Evolutionary conservation across 108 stramenopile genomes (phyloP), one percentile per base, ranked within the genome.

Genomic region (Conticribra weissflogii): DNA sequence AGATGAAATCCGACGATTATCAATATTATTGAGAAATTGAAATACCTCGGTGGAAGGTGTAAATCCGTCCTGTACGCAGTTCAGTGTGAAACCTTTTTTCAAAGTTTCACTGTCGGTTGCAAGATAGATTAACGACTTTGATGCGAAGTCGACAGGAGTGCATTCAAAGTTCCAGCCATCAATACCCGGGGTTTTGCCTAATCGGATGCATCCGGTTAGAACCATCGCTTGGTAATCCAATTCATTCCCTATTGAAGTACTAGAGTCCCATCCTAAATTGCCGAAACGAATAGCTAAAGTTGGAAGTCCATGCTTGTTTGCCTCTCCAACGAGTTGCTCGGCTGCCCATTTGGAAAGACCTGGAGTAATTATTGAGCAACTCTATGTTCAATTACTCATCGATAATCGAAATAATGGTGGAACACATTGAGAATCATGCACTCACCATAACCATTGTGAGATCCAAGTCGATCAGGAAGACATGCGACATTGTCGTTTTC

Each of bases 261-360:
- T n/a, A 18, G 64, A 63, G 27, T 78, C 72, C 32, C 86, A 83
- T 18, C 83, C 84, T 76, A 92, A 86, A 56, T 92, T 92, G 15
- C 91, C 91, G 16, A 83, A 86, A 24, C 91, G 72, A 48, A 92
- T 50, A 24, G 89, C 62, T 32, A 81, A 76, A 3, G 83, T 71
- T 3, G 91, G 88, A 3, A 92, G 74, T 14, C 91, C 91, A n/a
- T 83, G 60, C 3, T 57, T 55, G 51, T 74, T 63, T 19, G 88
- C 91, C 46, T 86, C 76, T 22, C 59, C 56, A 49, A 84, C 82
- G 77, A 92, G 78, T 58, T 82, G 66, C 69, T 92, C 91, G 5
- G 88, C 87, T 33, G 89, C 91, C 91, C 91, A 92, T 54, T 92
- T 92, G 34, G 82, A 83, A 68, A 88, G 84, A 7, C 81, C 50